These are phyloP conservation scores for Globisporangium abappressorium DNA, from an alignment of 352 stramenopile genomes.

Conservation along the genomic window DNA sequence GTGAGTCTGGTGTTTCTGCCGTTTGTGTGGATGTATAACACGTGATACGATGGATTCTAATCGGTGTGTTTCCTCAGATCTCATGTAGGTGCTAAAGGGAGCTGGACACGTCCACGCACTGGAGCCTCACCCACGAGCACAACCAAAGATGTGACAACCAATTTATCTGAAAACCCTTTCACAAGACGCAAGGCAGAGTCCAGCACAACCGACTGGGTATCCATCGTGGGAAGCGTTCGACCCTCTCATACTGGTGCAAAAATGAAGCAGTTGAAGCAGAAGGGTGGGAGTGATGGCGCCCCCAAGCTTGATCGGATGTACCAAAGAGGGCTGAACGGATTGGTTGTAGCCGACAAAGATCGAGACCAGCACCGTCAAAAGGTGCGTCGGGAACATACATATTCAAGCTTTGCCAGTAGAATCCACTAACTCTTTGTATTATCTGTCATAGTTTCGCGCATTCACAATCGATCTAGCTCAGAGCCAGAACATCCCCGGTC, in stretches of 20 bases:
- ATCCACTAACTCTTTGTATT: slow-evolving; percentile 11
- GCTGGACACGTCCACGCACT: not conserved
- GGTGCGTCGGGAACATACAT: not conserved
- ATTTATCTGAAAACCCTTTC: slow-evolving; percentile 15
- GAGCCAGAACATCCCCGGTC: slow-evolving; percentile 25
- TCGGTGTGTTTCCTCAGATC: not conserved
- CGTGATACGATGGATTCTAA: slow-evolving; percentile 14
- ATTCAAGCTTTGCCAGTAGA: not conserved
- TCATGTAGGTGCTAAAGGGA: not conserved
- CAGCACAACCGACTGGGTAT: not conserved
- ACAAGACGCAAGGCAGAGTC: not conserved
- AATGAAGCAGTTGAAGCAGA: not conserved
- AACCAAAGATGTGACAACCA: not conserved
- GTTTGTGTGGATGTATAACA: slow-evolving; percentile 3
- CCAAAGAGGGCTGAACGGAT: slow-evolving; percentile 28
- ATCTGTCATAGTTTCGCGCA: slow-evolving; percentile 20
- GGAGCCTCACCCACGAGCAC: not conserved
- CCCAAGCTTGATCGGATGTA: slow-evolving; percentile 18
- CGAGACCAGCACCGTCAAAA: slow-evolving; percentile 17
- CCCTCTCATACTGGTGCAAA: not conserved
- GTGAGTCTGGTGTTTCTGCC: slow-evolving; percentile 19
- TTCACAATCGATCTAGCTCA: slow-evolving; percentile 29
- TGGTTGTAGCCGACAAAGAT: slow-evolving; percentile 19
- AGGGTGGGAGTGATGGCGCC: not conserved
- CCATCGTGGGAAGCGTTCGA: not conserved